Percentiles rank a stretch among this genome's conserved stretches.
phyloP scores from a whole-genome alignment of 2,329 filamentous ascomycete species.

The Fusarium sp. region DNA sequence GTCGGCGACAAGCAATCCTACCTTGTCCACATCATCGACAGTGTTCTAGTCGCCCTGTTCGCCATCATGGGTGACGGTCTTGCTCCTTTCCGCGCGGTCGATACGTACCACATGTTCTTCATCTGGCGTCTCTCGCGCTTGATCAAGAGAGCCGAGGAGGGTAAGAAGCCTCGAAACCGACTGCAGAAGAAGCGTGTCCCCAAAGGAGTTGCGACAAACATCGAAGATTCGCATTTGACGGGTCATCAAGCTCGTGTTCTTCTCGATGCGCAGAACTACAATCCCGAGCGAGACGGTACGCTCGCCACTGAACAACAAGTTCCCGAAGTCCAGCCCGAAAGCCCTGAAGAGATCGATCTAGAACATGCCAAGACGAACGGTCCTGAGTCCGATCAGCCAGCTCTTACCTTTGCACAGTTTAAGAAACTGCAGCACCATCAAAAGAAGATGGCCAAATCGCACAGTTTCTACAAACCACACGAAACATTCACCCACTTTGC shows the following conservation, averaged over 20 bases:
- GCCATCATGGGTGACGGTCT: constrained; percentile 77
- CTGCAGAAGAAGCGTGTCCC: constrained; percentile 40
- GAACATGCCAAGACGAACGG: constrained; percentile 53
- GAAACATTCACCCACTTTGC: constrained; percentile 85
- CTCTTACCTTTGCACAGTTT: constrained; percentile 74
- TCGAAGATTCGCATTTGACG: constrained; percentile 25
- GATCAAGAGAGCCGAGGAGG: constrained; percentile 61
- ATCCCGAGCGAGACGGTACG: constrained; percentile 18
- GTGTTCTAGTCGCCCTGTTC: constrained; percentile 76
- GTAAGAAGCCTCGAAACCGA: constrained; percentile 49
- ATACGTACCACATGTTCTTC: constrained; percentile 89
- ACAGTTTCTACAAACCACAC: constrained; percentile 90
- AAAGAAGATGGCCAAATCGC: constrained; percentile 81
- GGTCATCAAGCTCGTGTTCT: constrained; percentile 38
- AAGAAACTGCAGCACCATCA: constrained; percentile 79
- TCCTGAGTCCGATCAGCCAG: constrained; percentile 64
- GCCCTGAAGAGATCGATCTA: constrained; percentile 50
- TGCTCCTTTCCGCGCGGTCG: constrained; percentile 79
- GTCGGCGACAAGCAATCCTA: constrained; percentile 79
- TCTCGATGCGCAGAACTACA: constrained; percentile 26
- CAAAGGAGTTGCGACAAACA: background rate
- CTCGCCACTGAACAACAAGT: constrained; percentile 20
- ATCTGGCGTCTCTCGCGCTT: constrained; percentile 73
- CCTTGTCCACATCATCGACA: constrained; percentile 75
- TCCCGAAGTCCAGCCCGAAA: constrained; percentile 57